phyloP scores from a whole-genome alignment of 208 protist species.

The Leishmania mexicana region DNA sequence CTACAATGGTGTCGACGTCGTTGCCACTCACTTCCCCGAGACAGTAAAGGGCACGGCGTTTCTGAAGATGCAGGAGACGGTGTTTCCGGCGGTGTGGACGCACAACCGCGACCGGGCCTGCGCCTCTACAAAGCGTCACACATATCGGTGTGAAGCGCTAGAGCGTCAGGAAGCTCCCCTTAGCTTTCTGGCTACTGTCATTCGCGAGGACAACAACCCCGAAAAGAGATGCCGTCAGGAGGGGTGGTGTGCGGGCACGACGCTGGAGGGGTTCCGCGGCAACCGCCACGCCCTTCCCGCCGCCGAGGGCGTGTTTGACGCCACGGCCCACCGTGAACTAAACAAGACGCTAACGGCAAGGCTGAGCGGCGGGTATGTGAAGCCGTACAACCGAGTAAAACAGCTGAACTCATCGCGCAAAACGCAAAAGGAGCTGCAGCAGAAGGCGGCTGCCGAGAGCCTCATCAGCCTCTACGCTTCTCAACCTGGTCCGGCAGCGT shows the following conservation, averaged over 20 bases:
- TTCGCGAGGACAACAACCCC: constrained; percentile 43
- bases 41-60: constrained; percentile 44
- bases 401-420: constrained; percentile 34
- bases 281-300: constrained; percentile 26
- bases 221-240: constrained; percentile 36
- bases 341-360: constrained; percentile 36
- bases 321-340: constrained; percentile 35
- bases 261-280: constrained; percentile 18
- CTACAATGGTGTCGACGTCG: constrained; percentile 71
- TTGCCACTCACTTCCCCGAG: constrained; percentile 60
- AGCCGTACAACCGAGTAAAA: constrained; percentile 39
- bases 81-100: constrained; percentile 38
- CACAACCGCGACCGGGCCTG: constrained; percentile 15
- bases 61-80: constrained; percentile 26
- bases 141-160: constrained; percentile 38
- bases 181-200: constrained; percentile 54
- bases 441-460: constrained; percentile 22
- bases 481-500: constrained; percentile 39
- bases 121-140: constrained; percentile 34
- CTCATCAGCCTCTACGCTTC: constrained; percentile 30
- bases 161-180: constrained; percentile 25
- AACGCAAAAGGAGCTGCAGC: constrained; percentile 25
- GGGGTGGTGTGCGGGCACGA: constrained; percentile 55
- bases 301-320: constrained; percentile 13
- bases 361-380: constrained; percentile 43